Conservation (phyloP, 495 filamentous ascomycete genomes). For the Neurospora cerealis region DNA sequence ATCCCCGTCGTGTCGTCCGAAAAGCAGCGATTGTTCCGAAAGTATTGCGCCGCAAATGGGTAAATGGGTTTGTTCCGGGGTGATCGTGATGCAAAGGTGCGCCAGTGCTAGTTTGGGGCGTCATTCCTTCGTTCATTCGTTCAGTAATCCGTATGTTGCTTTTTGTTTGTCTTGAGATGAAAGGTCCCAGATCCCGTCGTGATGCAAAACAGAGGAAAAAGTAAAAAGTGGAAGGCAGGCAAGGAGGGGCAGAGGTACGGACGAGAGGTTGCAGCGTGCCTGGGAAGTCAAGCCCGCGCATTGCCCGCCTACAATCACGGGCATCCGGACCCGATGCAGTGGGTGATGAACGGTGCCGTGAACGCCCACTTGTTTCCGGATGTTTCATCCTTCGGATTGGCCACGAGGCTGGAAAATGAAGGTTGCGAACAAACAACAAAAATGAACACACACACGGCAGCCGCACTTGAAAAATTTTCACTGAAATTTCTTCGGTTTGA, state of each 20-base stretch:
- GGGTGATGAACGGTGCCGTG: background rate
- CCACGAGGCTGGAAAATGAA: background rate
- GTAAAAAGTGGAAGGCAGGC: background rate
- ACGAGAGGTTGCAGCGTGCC: background rate
- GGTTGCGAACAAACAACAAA: background rate
- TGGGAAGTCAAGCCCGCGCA: background rate
- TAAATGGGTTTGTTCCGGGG: background rate
- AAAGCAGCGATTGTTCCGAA: background rate
- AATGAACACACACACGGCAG: background rate
- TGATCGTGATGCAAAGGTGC: background rate
- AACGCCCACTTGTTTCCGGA: background rate
- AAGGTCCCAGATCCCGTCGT: background rate
- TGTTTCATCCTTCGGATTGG: background rate
- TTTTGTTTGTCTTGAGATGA: background rate
- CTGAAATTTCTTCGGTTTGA: background rate
- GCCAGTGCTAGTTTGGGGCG: background rate
- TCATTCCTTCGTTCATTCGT: background rate
- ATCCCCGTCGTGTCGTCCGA: background rate
- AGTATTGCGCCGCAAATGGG: background rate
- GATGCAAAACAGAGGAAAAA: background rate
- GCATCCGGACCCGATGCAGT: background rate
- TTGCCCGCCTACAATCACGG: background rate
- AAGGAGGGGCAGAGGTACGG: background rate
- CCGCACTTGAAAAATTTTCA: background rate
- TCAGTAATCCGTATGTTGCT: background rate